Conservation (phyloP, 164 flowering plant genomes). For the Kalanchoe fedtschenkoi region DNA sequence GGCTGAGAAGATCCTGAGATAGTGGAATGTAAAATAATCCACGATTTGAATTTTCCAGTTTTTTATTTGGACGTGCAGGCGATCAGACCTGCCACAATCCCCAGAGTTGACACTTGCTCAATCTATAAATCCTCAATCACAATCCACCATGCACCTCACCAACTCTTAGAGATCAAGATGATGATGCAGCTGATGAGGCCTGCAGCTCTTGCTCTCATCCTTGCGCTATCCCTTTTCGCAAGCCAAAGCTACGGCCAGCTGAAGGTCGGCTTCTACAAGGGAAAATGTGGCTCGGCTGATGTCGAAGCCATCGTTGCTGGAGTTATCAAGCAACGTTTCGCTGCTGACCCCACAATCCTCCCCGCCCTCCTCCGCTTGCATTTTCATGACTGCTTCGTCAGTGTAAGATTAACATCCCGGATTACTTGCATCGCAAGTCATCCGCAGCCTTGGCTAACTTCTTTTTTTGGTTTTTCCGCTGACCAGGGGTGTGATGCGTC, state of each 20-base stretch:
- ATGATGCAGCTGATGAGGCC: constrained; percentile 1
- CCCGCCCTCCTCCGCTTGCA: constrained; percentile 6
- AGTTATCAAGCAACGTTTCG: not conserved
- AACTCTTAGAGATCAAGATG: not conserved
- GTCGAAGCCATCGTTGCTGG: constrained; percentile 4
- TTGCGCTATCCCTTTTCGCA: not conserved
- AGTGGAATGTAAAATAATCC: constrained; percentile 1
- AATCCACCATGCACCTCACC: not conserved
- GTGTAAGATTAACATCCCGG: not conserved
- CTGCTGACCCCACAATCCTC: constrained; percentile 4
- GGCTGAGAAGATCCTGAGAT: not conserved
- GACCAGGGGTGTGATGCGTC: constrained; percentile 7
- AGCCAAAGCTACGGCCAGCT: constrained; percentile 1
- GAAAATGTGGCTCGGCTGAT: not conserved
- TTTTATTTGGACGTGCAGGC: not conserved
- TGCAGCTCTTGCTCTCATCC: not conserved
- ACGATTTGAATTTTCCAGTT: not conserved
- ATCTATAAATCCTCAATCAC: not conserved
- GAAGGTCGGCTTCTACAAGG: constrained; percentile 5
- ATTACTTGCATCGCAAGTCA: not conserved
- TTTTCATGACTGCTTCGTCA: constrained; percentile 6
- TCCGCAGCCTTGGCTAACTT: not conserved
- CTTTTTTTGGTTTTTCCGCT: not conserved
- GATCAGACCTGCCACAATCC: not conserved
- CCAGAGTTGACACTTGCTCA: not conserved